Evolutionary conservation across 495 filamentous ascomycete genomes (phyloP), one percentile per base, ranked within the genome.

Genomic region (Pyrenopolyporus hunteri): DNA sequence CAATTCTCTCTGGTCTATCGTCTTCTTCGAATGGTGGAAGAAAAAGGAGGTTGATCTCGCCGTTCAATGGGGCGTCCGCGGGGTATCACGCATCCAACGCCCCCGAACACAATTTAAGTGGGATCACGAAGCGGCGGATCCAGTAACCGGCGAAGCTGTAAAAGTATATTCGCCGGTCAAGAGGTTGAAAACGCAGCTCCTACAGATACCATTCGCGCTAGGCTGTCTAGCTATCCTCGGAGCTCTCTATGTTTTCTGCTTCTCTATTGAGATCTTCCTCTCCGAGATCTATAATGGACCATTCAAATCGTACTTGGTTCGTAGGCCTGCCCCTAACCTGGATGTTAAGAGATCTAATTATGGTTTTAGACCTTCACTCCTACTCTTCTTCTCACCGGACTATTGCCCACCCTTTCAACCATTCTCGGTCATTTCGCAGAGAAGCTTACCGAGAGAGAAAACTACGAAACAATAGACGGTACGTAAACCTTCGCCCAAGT

Each of bases 21-120:
- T 93, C 16, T 98, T 98, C 67, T 88, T 96, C 32, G 94, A 98
- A 73, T 96, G 91, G 71, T 98, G 94, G 94, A 96, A 94, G 76
- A 88, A 89, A 56, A 90, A 96, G 75, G 93, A 98, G 73, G 80
- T 88, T 9, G 95, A 98, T 72, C 78, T 98, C 8, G 89, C 90
- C 16, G 87, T 96, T 28, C 87, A 91, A 37, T 98, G 94, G 94
- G 89, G 92, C 17, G 93, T 96, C 8, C 88, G 89, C 35, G 89
- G 89, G 10, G 91, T 97, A 13, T 92, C 91, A 3, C 84, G 82
- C 28, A 90, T 98, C 48, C 89, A 93, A 66, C 82, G 80, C 8
- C 89, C 87, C 35, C 79, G 93, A 44, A 81, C 87, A 19, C 83
- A 91, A 59, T 98, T 97, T 70, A 75, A 83, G 66, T 86, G 91